Percentiles rank a stretch among this genome's conserved stretches.
Conservation (phyloP, 2,329 filamentous ascomycete species). For the Fusarium sp. region DNA sequence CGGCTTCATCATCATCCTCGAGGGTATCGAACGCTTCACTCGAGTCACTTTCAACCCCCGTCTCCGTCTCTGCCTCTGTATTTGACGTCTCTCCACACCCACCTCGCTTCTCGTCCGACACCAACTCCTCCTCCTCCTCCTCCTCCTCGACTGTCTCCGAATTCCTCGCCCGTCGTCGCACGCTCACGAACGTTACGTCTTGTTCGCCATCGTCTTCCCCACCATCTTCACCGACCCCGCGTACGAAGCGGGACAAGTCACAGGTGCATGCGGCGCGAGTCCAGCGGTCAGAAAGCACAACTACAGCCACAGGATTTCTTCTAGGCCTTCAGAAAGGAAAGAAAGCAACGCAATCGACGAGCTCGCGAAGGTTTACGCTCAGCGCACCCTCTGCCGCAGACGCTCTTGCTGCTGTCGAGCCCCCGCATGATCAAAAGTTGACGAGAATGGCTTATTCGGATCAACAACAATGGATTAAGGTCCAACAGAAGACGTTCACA, state of each 20-base stretch:
- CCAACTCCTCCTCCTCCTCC: slow-evolving; percentile 15
- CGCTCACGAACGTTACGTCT: slow-evolving; percentile 41
- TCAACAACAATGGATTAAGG: slow-evolving; percentile 78
- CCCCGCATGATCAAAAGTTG: slow-evolving; percentile 64
- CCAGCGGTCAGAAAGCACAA: slow-evolving; percentile 60
- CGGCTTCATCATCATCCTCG: slow-evolving; percentile 39
- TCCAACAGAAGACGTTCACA: slow-evolving; percentile 99
- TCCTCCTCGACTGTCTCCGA: slow-evolving; percentile 43
- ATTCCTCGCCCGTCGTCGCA: slow-evolving; percentile 36
- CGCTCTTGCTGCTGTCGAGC: slow-evolving; percentile 61
- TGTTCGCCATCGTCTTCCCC: slow-evolving; percentile 40
- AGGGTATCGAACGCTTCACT: slow-evolving; percentile 43
- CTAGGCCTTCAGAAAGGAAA: slow-evolving; percentile 38
- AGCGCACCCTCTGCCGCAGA: slow-evolving; percentile 56
- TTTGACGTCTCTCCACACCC: slow-evolving; percentile 32
- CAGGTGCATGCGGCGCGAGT: slow-evolving; percentile 64
- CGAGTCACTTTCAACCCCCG: slow-evolving; percentile 42
- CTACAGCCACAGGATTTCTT: slow-evolving; percentile 39
- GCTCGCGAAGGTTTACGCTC: slow-evolving; percentile 48
- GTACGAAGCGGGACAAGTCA: slow-evolving; percentile 61
- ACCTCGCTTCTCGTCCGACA: slow-evolving; percentile 21
- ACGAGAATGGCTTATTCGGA: slow-evolving; percentile 74
- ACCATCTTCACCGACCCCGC: slow-evolving; percentile 50
- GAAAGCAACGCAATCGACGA: slow-evolving; percentile 41
- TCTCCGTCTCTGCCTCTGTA: slow-evolving; percentile 27